Base-by-base conservation (phyloP, 1,284 basidiomycete genomes). In the Ganoderma sinense region DNA sequence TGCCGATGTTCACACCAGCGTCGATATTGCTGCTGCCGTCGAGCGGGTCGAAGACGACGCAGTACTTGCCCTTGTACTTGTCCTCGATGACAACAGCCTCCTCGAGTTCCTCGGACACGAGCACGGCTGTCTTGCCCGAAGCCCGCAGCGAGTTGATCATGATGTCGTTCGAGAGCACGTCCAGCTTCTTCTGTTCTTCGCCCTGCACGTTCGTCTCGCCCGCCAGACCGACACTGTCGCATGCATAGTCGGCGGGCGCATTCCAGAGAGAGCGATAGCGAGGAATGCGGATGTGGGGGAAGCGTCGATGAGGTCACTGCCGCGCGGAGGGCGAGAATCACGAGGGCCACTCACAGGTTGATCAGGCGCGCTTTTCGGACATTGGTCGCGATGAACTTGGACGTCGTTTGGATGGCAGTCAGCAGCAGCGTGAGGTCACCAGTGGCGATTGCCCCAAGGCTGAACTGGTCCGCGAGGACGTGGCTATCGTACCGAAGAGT, bases 21-120 rank as follows among this genome's bases (percentile, higher is more conserved):
- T 99, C 98, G 83, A 99, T 99, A 86, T 99, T 99, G 84, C 94
- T 97, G 77, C 93, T 95, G 66, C 98, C 98, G 78, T 99, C 98
- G 67, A 99, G 90, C 53, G 98, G 98, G 84, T 99, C 98, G 78
- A 99, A 99, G 11, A 99, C 98, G 76, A 99, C 96, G 77, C 97
- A 98, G 85, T 97, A 97, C 80, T 89, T 93, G 72, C 97, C 97
- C 81, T 85, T 91, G 82, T 90, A 82, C 73, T 82, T 84, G 67
- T 91, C 92, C 73, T 95, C 93, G 80, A 98, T 94, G 80, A 99
- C 88, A 81, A 98, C 91, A 48, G 96, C 95, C 23, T 98, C 90
- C 48, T 99, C 97, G 73, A 95, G 87, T 78, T 99, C 97, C 82
- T 99, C 98, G 13, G 96, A 98, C 67, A 99, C 97, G 76, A 99